Evolutionary conservation across 2,329 filamentous ascomycete genomes (phyloP).

Genomic region (Dactylellina parvicollis): DNA sequence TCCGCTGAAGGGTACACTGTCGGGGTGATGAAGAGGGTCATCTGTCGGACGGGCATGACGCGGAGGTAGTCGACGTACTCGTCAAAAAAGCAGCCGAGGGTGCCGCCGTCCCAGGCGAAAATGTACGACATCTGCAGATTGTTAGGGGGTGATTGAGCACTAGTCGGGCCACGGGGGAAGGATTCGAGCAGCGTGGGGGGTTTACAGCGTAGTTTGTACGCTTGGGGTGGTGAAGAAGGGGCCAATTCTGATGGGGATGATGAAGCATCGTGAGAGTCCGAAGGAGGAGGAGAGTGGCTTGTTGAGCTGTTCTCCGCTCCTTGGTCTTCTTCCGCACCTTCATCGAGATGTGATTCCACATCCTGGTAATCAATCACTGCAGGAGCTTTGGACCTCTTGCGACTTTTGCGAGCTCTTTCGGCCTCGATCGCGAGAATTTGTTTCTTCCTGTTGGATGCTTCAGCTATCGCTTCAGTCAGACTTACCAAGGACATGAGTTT

Average conservation of each 20-base stretch:
- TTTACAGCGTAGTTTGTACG: not conserved
- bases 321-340: not conserved
- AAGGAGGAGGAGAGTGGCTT: slow-evolving; percentile 23
- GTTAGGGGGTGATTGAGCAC: slow-evolving; percentile 2
- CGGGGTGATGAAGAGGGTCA: slow-evolving; percentile 27
- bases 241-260: slow-evolving; percentile 2
- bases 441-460: not conserved
- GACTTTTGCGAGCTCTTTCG: not conserved
- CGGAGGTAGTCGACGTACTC: slow-evolving; percentile 45
- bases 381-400: slow-evolving; percentile 8
- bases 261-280: not conserved
- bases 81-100: slow-evolving; percentile 36
- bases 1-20: slow-evolving; percentile 13
- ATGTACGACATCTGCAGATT: slow-evolving; percentile 32
- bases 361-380: not conserved
- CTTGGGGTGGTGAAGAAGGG: not conserved
- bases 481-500: slow-evolving; percentile 52
- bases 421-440: not conserved
- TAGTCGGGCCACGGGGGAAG: not conserved
- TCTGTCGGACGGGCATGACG: slow-evolving; percentile 21
- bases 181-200: slow-evolving; percentile 7
- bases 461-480: slow-evolving; percentile 8
- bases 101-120: slow-evolving; percentile 32
- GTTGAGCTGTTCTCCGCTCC: slow-evolving; percentile 7
- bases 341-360: not conserved